Base-by-base conservation (phyloP, 75 land plant genomes). In the Pinus tabuliformis region DNA sequence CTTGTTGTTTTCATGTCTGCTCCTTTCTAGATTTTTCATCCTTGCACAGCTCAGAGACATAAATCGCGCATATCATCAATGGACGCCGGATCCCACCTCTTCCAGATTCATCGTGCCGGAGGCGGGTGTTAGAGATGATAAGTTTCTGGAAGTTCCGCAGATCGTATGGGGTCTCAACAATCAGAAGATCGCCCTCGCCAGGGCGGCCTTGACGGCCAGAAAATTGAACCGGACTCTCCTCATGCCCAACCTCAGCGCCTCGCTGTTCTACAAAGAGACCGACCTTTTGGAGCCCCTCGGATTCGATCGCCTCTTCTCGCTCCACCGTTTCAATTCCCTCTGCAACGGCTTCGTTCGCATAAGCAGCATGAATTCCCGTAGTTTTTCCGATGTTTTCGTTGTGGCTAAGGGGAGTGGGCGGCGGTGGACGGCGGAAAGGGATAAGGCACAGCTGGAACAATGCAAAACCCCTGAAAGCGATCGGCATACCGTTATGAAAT, bases 71-170 rank as follows among this genome's bases (percentile, higher is more conserved):
- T 33, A 33, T 33, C 33, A 33, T 62, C 5, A 12, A 22, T 14
- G 65, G 28, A 12, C 33, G 15, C 36, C 30, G 13, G 26, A 13
- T 26, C 24, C 24, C 33, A 2, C 22, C 13, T 15, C 11, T 11
- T 24, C 30, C 13, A 9, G 65, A 62, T 24, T 33, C 1, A 33
- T 33, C 14, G 30, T 26, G 65, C 1, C 73, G 37, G 70, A 65
- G 15, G 42, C 1, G 42, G 68, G 73, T 3, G 71, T 85, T 54
- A 63, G 83, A 42, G 78, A 57, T 17, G 73, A 83, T 45, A 93
- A 85, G 76, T 93, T 89, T 62, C 60, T 95, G 76, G 88, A 89
- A 79, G 94, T 89, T 56, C 98, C 98, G 70, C 98, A 95, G 77
- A 33, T 33, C 33, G 1, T 33, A 33, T 33, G 33, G 33, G 33